Conservation (phyloP, 371 early-diverging fungal species). For the Syncephalastrum sp. region DNA sequence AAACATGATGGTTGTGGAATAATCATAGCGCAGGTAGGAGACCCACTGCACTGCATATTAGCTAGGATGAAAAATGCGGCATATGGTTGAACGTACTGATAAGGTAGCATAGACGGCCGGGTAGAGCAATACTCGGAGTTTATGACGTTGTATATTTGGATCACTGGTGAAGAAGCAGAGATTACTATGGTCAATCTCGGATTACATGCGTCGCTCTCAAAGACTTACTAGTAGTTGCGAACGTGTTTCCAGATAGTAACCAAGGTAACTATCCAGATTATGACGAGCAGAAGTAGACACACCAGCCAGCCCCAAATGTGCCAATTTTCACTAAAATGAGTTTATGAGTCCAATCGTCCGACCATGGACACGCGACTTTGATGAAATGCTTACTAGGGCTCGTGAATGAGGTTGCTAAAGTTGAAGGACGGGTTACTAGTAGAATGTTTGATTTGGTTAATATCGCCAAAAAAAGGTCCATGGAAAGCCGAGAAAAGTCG, state of each 20-base stretch:
- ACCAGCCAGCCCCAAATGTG: constrained; percentile 51
- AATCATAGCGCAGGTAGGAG: constrained; percentile 46
- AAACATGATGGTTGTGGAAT: constrained; percentile 47
- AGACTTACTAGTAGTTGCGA: constrained; percentile 38
- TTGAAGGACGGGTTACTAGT: constrained; percentile 36
- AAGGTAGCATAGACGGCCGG: constrained; percentile 46
- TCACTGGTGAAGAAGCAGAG: constrained; percentile 17
- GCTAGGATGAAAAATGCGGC: neutral
- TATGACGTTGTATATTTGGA: constrained; percentile 45
- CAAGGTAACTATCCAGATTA: constrained; percentile 32
- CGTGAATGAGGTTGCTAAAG: constrained; percentile 29
- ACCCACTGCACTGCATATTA: constrained; percentile 30
- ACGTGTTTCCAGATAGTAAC: constrained; percentile 36
- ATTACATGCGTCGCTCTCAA: neutral
- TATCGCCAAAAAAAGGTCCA: constrained; percentile 8
- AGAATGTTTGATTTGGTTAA: constrained; percentile 4
- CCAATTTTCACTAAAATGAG: constrained; percentile 32
- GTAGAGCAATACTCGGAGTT: constrained; percentile 46
- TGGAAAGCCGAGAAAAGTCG: constrained; percentile 8
- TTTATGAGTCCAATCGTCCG: neutral
- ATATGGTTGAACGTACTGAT: neutral
- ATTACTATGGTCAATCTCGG: neutral
- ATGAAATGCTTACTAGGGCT: constrained; percentile 33
- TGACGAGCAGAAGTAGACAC: constrained; percentile 30
- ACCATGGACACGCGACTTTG: neutral